phyloP scores from a whole-genome alignment of 2,329 filamentous ascomycete species.

The Fusarium torulosum region DNA sequence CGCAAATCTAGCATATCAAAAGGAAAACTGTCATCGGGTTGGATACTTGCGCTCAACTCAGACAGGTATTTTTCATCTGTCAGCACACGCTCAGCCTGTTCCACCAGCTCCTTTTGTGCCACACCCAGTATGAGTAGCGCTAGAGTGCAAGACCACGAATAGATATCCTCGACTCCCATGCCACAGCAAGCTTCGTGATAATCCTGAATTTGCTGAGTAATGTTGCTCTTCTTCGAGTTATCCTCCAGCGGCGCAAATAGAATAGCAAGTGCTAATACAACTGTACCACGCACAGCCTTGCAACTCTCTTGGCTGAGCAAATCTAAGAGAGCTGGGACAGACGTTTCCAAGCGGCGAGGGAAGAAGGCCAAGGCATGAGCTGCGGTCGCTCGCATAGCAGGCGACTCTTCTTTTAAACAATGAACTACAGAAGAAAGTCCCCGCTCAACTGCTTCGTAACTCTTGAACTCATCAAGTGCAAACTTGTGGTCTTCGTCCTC shows the following conservation, averaged over 20 bases:
- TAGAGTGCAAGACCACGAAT: neutral
- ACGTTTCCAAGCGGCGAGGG: neutral
- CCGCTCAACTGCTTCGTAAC: neutral
- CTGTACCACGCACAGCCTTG: neutral
- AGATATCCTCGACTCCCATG: neutral
- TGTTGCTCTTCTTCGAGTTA: rapidly evolving
- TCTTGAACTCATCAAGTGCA: neutral
- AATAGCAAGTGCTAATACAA: neutral
- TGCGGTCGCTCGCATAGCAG: neutral
- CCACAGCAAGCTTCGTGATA: neutral
- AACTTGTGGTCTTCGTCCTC: rapidly evolving
- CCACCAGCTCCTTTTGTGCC: neutral
- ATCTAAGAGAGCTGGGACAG: rapidly evolving
- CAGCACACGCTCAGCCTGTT: neutral
- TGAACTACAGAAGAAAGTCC: neutral
- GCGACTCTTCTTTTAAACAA: neutral
- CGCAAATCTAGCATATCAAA: neutral
- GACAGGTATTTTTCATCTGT: neutral
- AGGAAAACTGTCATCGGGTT: neutral
- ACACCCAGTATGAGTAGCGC: neutral
- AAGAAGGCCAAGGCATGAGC: slow-evolving; percentile 2
- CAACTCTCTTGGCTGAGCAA: rapidly evolving
- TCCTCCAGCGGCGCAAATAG: neutral
- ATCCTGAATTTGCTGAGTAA: neutral
- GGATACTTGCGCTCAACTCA: neutral